A percentile compares a stretch with the other conserved stretches of the same genome.
Evolutionary conservation across 148 eudicot species (phyloP).

Genomic region (Camellia granthamiana): DNA sequence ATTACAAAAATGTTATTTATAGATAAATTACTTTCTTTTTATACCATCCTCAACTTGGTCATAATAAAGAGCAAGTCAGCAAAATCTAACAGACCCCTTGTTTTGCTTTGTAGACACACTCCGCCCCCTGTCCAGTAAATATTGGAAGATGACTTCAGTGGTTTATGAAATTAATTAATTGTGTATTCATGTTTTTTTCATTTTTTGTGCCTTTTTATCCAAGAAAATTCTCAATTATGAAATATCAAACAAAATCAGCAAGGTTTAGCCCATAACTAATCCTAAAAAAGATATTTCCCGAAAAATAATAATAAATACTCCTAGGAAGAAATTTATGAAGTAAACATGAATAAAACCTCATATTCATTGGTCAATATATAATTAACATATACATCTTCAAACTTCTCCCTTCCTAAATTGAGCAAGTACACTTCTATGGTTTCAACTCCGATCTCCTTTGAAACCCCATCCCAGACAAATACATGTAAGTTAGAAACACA

Average conservation of each 20-base stretch:
- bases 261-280: not conserved
- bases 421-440: slow-evolving; percentile 3
- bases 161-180: too few relatives aligned
- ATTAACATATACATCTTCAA: not conserved
- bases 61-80: too few relatives aligned
- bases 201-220: too few relatives aligned
- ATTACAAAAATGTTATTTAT: too few relatives aligned
- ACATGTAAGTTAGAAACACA: not conserved
- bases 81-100: too few relatives aligned
- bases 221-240: too few relatives aligned
- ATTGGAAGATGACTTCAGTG: not conserved
- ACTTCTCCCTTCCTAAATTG: slow-evolving; percentile 11
- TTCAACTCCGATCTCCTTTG: not conserved
- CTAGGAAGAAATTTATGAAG: not conserved
- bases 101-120: too few relatives aligned
- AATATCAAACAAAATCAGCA: too few relatives aligned
- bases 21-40: too few relatives aligned
- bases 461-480: not conserved
- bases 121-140: too few relatives aligned
- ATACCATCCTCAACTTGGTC: too few relatives aligned
- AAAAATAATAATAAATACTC: not conserved
- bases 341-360: not conserved
- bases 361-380: slow-evolving; percentile 6
- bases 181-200: too few relatives aligned
- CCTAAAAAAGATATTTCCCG: not conserved